phyloP scores from a whole-genome alignment of 257 asterid species.

The Linderniella brevidens region DNA sequence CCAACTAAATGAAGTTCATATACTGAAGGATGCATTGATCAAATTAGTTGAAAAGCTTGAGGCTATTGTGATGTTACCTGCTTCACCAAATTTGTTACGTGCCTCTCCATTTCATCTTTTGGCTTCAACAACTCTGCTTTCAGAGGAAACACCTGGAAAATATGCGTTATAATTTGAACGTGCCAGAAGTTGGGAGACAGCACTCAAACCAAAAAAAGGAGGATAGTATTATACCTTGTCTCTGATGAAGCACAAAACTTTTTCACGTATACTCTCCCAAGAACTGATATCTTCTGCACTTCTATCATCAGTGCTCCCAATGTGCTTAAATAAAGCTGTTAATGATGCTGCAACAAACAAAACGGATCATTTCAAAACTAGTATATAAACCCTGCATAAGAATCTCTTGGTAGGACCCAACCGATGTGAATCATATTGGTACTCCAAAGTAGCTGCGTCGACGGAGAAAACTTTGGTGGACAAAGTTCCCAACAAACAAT shows the following conservation, averaged over 20 bases:
- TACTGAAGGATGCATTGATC: background rate
- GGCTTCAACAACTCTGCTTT: constrained; percentile 77
- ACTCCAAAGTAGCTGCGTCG: too few species aligned
- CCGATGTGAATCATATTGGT: too few species aligned
- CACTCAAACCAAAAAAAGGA: background rate
- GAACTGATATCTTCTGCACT: constrained; percentile 55
- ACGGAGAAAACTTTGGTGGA: too few species aligned
- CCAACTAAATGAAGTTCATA: background rate
- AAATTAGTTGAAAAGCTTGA: background rate
- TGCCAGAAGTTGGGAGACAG: constrained; percentile 2
- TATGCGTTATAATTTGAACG: too few species aligned
- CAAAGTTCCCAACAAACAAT: too few species aligned
- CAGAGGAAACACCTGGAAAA: constrained; percentile 66
- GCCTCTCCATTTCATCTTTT: constrained; percentile 80
- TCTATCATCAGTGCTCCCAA: constrained; percentile 74
- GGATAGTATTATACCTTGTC: constrained; percentile 43
- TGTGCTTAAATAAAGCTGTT: constrained; percentile 75
- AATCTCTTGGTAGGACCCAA: too few species aligned
- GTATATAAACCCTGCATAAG: too few species aligned
- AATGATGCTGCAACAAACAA: constrained; percentile 59
- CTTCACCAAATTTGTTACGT: constrained; percentile 67
- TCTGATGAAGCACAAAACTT: constrained; percentile 65
- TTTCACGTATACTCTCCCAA: constrained; percentile 82
- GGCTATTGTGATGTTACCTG: constrained; percentile 26
- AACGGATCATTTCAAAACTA: background rate